Conservation (phyloP, 2,329 filamentous ascomycete species). For the Proliferodiscus dingleyae region DNA sequence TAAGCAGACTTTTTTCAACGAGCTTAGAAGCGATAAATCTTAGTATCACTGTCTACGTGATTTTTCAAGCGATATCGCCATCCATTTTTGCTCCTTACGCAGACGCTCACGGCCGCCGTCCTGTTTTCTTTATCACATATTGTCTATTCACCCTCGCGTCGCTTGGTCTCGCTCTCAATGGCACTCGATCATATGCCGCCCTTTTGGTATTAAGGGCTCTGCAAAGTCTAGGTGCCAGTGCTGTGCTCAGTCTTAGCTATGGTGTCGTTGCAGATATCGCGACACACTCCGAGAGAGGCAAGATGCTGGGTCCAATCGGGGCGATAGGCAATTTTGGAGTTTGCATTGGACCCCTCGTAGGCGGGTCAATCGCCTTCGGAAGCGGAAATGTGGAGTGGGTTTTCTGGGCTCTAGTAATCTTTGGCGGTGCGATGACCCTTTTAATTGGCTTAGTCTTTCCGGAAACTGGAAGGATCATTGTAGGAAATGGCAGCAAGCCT, state of each 20-base stretch:
- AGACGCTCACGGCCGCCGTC: slow-evolving; percentile 47
- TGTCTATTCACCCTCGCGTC: slow-evolving; percentile 48
- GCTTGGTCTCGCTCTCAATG: slow-evolving; percentile 44
- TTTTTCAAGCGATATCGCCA: slow-evolving; percentile 51
- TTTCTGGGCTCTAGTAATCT: slow-evolving; percentile 33
- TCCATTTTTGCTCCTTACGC: slow-evolving; percentile 50
- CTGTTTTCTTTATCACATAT: slow-evolving; percentile 48
- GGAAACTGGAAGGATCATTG: slow-evolving; percentile 37
- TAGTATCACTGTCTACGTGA: slow-evolving; percentile 10
- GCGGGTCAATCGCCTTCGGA: slow-evolving; percentile 30
- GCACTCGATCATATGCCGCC: slow-evolving; percentile 42
- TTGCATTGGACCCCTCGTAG: slow-evolving; percentile 27
- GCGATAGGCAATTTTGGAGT: slow-evolving; percentile 1
- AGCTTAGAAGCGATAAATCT: slow-evolving; percentile 26
- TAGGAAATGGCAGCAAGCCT: slow-evolving; percentile 31
- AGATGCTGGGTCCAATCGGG: slow-evolving; percentile 34
- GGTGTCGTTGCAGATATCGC: slow-evolving; percentile 67
- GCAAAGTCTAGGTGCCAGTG: slow-evolving; percentile 55
- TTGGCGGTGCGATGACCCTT: slow-evolving; percentile 30
- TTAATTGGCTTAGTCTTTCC: slow-evolving; percentile 35
- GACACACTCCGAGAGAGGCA: slow-evolving; percentile 61
- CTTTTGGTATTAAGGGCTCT: slow-evolving; percentile 49
- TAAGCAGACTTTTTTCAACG: slow-evolving; percentile 44
- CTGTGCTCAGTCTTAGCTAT: slow-evolving; percentile 52
- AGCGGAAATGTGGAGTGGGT: slow-evolving; percentile 33